Conservation (phyloP, 495 filamentous ascomycete species). For the Neohortaea acidophila region DNA sequence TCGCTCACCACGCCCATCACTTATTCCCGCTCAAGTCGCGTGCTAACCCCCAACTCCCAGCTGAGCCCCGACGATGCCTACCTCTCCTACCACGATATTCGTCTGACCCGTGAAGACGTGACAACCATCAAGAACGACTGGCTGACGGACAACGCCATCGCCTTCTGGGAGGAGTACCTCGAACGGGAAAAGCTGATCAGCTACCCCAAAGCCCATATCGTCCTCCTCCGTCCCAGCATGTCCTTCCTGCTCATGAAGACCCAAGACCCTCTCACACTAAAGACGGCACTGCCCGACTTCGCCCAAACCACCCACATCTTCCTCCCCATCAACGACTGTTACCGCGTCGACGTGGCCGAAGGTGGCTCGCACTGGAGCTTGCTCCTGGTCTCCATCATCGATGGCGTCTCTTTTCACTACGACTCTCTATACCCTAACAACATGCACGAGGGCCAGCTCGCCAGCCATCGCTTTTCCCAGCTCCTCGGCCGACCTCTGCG, state of each 20-base stretch:
- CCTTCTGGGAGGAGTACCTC: constrained; percentile 96
- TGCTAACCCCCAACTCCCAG: too few relatives aligned
- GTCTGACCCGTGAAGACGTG: constrained; percentile 71
- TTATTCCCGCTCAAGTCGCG: too few relatives aligned
- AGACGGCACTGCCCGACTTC: constrained; percentile 65
- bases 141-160: constrained; percentile 95
- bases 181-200: constrained; percentile 70
- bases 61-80: constrained; percentile 56
- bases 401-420: constrained; percentile 91
- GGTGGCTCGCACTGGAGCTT: constrained; percentile 92
- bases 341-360: constrained; percentile 59
- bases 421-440: constrained; percentile 76
- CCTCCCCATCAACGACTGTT: constrained; percentile 85
- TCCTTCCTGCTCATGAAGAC: constrained; percentile 84
- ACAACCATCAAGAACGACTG: constrained; percentile 81
- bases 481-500: constrained; percentile 50
- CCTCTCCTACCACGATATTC: constrained; percentile 57
- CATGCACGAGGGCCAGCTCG: constrained; percentile 50
- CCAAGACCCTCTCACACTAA: constrained; percentile 56
- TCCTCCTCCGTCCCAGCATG: constrained; percentile 86
- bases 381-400: constrained; percentile 73
- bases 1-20: not conserved
- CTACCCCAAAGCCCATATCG: constrained; percentile 66
- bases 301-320: constrained; percentile 79
- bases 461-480: constrained; percentile 42